Conservation (phyloP, 2,329 filamentous ascomycete genomes). For the Neonectria ditissima region DNA sequence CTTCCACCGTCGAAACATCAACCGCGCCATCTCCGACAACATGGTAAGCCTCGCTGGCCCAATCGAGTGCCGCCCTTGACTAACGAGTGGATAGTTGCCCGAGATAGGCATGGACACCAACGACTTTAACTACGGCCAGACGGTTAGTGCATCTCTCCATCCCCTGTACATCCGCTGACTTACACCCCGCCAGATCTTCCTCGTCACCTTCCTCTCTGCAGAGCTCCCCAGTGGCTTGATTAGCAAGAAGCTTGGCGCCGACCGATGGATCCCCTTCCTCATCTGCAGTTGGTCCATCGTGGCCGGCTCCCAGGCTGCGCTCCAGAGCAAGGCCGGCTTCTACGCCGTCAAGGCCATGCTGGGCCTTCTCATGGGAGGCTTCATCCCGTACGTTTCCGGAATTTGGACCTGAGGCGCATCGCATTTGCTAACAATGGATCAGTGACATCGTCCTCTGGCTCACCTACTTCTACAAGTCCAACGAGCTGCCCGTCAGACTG, state of each 20-base stretch:
- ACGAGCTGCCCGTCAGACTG: conserved; percentile 75
- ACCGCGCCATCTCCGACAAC: conserved; percentile 55
- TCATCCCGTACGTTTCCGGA: conserved; percentile 58
- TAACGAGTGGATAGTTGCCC: conserved; percentile 43
- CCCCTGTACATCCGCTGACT: conserved; percentile 3
- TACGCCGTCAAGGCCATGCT: conserved; percentile 57
- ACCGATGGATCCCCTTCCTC: conserved; percentile 58
- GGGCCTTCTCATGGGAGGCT: conserved; percentile 62
- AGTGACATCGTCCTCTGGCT: conserved; percentile 71
- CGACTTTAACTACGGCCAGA: conserved; percentile 59
- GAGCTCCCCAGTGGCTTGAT: conserved; percentile 63
- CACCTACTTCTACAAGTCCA: conserved; percentile 80
- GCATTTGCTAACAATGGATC: background rate
- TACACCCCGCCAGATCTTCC: conserved; percentile 52
- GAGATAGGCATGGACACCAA: conserved; percentile 58
- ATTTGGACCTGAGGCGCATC: no score
- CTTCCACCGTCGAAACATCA: conserved; percentile 61
- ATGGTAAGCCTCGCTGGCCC: conserved; percentile 42
- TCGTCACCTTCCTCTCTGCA: conserved; percentile 58
- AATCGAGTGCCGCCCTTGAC: background rate
- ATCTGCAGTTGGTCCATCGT: conserved; percentile 57
- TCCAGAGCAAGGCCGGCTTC: conserved; percentile 52
- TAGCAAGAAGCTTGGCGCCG: conserved; percentile 63
- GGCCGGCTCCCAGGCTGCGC: conserved; percentile 53
- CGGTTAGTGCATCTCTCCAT: conserved; percentile 40